Conservation (phyloP, 2,329 filamentous ascomycete genomes). For the Neofusicoccum sp. region DNA sequence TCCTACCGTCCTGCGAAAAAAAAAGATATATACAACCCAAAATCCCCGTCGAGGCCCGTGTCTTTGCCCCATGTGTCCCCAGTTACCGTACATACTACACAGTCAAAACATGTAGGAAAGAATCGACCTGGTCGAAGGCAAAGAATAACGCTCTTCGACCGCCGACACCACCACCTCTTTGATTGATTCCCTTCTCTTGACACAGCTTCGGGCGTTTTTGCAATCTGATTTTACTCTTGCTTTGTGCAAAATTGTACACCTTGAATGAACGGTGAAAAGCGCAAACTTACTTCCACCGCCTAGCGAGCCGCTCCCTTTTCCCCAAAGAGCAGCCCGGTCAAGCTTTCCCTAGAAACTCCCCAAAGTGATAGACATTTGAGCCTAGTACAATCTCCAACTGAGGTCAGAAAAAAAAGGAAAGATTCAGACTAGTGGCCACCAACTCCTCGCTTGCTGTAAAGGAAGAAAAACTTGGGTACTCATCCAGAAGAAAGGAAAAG, state of each 20-base stretch:
- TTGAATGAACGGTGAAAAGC: not conserved
- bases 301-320: not conserved
- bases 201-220: not conserved
- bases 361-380: not conserved
- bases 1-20: not conserved
- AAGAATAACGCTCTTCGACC: not conserved
- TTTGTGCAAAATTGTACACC: conserved; percentile 11
- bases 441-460: conserved; percentile 13
- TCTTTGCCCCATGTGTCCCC: not conserved
- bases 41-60: too few species aligned
- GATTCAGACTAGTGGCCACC: conserved; percentile 4
- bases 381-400: not conserved
- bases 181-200: conserved; percentile 1
- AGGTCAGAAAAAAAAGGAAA: conserved; percentile 3
- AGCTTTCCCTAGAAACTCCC: not conserved
- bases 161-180: too few species aligned
- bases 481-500: not conserved
- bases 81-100: not conserved
- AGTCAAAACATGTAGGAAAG: not conserved
- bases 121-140: too few species aligned
- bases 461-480: not conserved
- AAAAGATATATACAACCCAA: not conserved
- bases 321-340: not conserved
- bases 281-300: not conserved
- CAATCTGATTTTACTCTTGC: conserved; percentile 10